Evolutionary conservation across 2,329 filamentous ascomycete species (phyloP), one percentile per base, ranked within the genome.

Genomic region (Colletotrichum sp.): DNA sequence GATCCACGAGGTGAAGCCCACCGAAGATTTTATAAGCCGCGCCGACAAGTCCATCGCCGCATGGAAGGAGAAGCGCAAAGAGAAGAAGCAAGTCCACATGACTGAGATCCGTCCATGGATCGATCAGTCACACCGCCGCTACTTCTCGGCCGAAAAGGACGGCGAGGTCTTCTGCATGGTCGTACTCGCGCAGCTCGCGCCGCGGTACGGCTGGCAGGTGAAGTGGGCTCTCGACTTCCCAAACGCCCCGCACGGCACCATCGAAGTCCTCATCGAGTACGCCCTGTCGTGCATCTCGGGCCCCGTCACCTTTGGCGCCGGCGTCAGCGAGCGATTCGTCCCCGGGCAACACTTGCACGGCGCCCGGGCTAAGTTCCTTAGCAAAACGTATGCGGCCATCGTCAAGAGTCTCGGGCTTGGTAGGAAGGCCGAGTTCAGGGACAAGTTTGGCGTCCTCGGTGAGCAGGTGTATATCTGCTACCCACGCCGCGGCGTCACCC

Each of bases 161-260:
- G 94, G 94, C 78, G 91, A 90, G 76, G 92, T 98, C 72, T 90
- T 90, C 57, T 93, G 94, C 39, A 90, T 98, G 75, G 93, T 96
- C n/a, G 93, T 96, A 10, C 88, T 98, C 80, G 94, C 95, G 69
- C 94, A 95, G 84, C 91, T 98, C 32, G 92, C 94, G 5, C 95
- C 95, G 3, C 89, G 91, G 44, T 92, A 98, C 83, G 96, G 96
- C 71, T 98, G 95, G 92, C 96, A 98, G 87, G 93, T 98, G 83
- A 98, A 98, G 88, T 98, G 97, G 88, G 95, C 94, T n/a, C 92
- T 98, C 71, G 95, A 98, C 85, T 98, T 98, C 89, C 96, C 96
- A 0, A 92, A 92, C 30, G 92, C 96, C 1, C 94, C 96, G n/a
- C 95, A 92, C 60, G 96, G 96, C 63, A 93, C 95, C 39, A 98